Base-by-base conservation (phyloP, 352 stramenopile genomes). In the Lagenidium sp. region DNA sequence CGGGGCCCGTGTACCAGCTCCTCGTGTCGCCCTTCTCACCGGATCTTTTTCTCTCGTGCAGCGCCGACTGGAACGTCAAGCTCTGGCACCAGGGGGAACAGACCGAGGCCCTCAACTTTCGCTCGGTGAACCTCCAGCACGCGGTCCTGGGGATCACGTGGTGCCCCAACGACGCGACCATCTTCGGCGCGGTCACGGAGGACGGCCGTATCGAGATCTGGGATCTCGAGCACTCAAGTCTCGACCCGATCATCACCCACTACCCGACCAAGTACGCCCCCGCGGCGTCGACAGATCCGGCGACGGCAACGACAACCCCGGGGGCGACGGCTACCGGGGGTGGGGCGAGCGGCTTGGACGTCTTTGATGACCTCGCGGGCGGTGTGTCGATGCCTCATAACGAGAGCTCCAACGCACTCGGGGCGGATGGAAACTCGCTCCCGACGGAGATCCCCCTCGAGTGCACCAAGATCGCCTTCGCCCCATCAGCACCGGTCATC, bases 201-300 rank as follows among this genome's bases (percentile, higher is more conserved):
- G 87, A 96, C 50, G 88, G 86, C n/a, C 73, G 84, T 18, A 82
- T 97, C 23, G 80, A 96, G 48, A 82, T 97, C 32, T 97, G 86
- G 86, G 82, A 96, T 47, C 57, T 96, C n/a, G 55, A 61, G 6
- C 64, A 85, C 28, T 95, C 76, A 8, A 85, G 64, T 19, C 55
- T 96, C 0, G 85, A 96, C 38, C 86, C 86, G 0, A 78, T 90
- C 16, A 68, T 91, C 26, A 82, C 68, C 11, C 65, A 82, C 47
- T 85, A 83, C 36, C 76, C 73, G 2, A 85, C 81, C 36, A 83
- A 79, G 20, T 75, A 55, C 24, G 54, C 52, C 39, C 25, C 41
- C n/a, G 10, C 37, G 37, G 46, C 16, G 10, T 32, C 18, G 24
- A 50, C 21, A 47, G 40, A 3, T 36, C 6, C 6, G 50, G 44